Conservation (phyloP, 768 basidiomycete species). For the Naganishia onofrii region DNA sequence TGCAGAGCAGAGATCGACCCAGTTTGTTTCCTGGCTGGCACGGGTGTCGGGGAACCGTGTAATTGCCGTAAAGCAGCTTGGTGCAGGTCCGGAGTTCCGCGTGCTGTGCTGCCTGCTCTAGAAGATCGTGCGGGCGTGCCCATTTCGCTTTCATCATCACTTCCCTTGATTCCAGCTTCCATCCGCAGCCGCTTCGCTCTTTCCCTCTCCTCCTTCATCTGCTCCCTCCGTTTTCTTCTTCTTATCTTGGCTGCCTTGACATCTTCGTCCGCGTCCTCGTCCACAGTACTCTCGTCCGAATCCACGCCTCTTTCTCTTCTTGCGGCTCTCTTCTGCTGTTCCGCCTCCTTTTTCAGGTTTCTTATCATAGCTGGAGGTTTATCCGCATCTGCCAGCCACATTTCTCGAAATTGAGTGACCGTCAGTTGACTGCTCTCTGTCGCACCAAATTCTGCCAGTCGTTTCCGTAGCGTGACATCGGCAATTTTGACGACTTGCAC, state of each 20-base stretch:
- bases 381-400: constrained; percentile 32
- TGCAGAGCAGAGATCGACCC: background rate
- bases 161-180: constrained; percentile 18
- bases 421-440: constrained; percentile 83
- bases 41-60: constrained; percentile 8
- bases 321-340: constrained; percentile 25
- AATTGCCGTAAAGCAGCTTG: background rate
- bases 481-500: constrained; percentile 99
- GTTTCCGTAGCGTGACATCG: constrained; percentile 88
- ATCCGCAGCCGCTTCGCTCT: constrained; percentile 1
- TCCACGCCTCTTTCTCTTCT: constrained; percentile 23
- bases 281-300: constrained; percentile 39
- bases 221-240: constrained; percentile 2
- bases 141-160: constrained; percentile 11
- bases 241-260: background rate
- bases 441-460: constrained; percentile 88
- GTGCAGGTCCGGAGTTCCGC: constrained; percentile 2
- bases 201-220: constrained; percentile 25
- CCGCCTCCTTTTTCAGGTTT: constrained; percentile 34
- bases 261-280: constrained; percentile 29
- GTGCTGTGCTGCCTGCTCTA: constrained; percentile 7
- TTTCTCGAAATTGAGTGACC: constrained; percentile 68
- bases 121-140: constrained; percentile 5
- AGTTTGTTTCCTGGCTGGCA: background rate
- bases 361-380: constrained; percentile 43